These are phyloP conservation scores for Asparagopsis taxiformis DNA, from an alignment of 31 red algal genomes.

Conservation along the genomic window DNA sequence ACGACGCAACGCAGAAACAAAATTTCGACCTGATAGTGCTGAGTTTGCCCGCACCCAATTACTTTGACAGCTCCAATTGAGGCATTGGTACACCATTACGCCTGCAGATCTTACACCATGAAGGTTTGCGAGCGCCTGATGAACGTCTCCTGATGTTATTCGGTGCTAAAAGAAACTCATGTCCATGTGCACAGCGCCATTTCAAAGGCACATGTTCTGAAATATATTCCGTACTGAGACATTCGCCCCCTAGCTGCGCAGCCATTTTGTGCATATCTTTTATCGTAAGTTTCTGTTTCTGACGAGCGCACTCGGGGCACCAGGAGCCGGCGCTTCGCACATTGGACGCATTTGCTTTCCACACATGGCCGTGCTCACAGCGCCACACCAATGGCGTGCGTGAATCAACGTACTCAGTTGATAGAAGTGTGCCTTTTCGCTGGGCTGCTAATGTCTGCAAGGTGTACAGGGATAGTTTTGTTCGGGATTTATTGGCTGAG, in stretches of 20 bases:
- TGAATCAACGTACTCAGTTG: constrained; percentile 49
- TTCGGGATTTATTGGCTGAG: neutral
- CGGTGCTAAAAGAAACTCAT: constrained; percentile 57
- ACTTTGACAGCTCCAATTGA: neutral
- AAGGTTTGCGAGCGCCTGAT: constrained; percentile 40
- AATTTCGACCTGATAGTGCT: constrained; percentile 16
- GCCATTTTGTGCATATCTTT: constrained; percentile 60
- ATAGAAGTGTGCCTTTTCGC: constrained; percentile 55
- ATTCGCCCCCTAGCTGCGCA: constrained; percentile 28
- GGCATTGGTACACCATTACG: neutral
- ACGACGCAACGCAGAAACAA: constrained; percentile 7
- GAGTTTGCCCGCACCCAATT: constrained; percentile 3
- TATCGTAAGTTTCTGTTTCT: constrained; percentile 31
- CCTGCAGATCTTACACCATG: constrained; percentile 59
- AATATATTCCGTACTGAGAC: constrained; percentile 57
- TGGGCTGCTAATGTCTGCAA: constrained; percentile 25
- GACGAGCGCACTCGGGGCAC: constrained; percentile 77
- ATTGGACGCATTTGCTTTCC: constrained; percentile 69
- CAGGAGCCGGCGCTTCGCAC: constrained; percentile 54
- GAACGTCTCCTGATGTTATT: constrained; percentile 42
- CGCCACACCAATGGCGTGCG: constrained; percentile 65
- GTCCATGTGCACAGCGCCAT: constrained; percentile 54
- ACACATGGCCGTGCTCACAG: constrained; percentile 75
- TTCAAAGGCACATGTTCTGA: constrained; percentile 39
- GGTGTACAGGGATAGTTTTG: constrained; percentile 26